Conservation (phyloP, 495 filamentous ascomycete genomes). For the Hyphodiscus hymeniophilus region DNA sequence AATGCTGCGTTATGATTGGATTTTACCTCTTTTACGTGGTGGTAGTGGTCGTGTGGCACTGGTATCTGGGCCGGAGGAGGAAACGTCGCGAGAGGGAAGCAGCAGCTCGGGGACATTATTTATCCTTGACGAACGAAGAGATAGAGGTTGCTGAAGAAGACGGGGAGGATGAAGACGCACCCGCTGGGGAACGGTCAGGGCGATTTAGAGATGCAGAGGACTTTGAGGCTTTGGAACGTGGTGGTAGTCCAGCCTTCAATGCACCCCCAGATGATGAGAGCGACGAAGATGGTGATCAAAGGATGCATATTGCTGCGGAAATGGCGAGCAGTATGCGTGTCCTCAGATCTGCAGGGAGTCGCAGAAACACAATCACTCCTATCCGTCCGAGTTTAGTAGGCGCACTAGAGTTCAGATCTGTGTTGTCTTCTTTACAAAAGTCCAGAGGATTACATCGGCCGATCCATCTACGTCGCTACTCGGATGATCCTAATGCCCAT, state of each 20-base stretch:
- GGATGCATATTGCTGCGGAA: slow-evolving; percentile 66
- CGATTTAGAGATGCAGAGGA: slow-evolving; percentile 46
- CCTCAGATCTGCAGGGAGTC: slow-evolving; percentile 55
- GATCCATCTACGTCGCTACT: slow-evolving; percentile 63
- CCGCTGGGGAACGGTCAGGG: slow-evolving; percentile 3
- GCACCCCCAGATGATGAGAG: slow-evolving; percentile 25
- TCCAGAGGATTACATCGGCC: slow-evolving; percentile 59
- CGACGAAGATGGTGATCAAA: slow-evolving; percentile 61
- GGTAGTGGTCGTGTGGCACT: slow-evolving; percentile 89
- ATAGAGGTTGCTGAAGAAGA: slow-evolving; percentile 59
- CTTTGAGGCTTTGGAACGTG: slow-evolving; percentile 62
- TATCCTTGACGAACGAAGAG: slow-evolving; percentile 60
- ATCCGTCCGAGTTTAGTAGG: slow-evolving; percentile 92
- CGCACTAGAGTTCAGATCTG: slow-evolving; percentile 85
- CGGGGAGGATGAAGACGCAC: slow-evolving; percentile 59
- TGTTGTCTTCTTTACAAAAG: slow-evolving; percentile 73
- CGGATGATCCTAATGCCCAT: slow-evolving; percentile 44
- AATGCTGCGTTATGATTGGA: slow-evolving; percentile 81
- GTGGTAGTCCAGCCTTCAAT: slow-evolving; percentile 9
- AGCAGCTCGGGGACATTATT: slow-evolving; percentile 64
- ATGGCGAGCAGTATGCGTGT: slow-evolving; percentile 91
- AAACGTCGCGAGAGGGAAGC: slow-evolving; percentile 53
- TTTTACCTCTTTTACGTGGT: slow-evolving; percentile 89
- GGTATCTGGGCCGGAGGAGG: slow-evolving; percentile 58
- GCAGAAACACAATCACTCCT: slow-evolving; percentile 69